Percentiles rank a stretch among this genome's conserved stretches.
These are phyloP conservation scores for Phytophthora sansomeana DNA, from an alignment of 352 stramenopile genomes.

Conservation along the genomic window DNA sequence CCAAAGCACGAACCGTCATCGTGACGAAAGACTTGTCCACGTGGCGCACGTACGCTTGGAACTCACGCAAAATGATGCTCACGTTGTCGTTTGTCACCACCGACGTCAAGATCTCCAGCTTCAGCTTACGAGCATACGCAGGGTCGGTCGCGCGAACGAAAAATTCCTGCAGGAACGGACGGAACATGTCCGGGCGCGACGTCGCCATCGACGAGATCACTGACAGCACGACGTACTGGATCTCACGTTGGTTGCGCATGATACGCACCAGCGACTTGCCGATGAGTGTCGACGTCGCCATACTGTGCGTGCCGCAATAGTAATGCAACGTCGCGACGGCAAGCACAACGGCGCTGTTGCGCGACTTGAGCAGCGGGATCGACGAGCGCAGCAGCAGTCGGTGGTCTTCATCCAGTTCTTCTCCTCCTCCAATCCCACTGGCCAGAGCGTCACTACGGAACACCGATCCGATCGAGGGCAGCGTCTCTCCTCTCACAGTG, in stretches of 20 bases:
- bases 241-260: conserved; percentile 96
- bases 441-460: conserved; percentile 75
- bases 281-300: conserved; percentile 90
- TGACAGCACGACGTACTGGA: conserved; percentile 98
- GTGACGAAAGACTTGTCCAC: conserved; percentile 96
- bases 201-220: conserved; percentile 95
- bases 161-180: conserved; percentile 97
- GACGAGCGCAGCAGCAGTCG: conserved; percentile 94
- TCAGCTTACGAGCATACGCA: conserved; percentile 95
- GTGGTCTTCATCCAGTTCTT: conserved; percentile 97
- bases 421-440: conserved; percentile 69
- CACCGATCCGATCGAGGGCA: conserved; percentile 79
- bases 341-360: conserved; percentile 98
- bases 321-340: conserved; percentile 96
- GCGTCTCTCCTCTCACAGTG: conserved; percentile 42
- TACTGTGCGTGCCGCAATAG: conserved; percentile 95
- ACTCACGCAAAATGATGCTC: conserved; percentile 95
- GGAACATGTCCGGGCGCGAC: conserved; percentile 96
- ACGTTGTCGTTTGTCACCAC: conserved; percentile 94
- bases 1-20: conserved; percentile 94
- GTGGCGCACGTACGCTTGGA: conserved; percentile 97
- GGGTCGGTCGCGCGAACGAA: conserved; percentile 97
- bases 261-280: conserved; percentile 98
- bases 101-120: conserved; percentile 97
- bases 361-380: conserved; percentile 96